Percentiles rank a stretch among this genome's conserved stretches.
Conservation (phyloP, 1,284 basidiomycete species). For the Puccinia horiana region DNA sequence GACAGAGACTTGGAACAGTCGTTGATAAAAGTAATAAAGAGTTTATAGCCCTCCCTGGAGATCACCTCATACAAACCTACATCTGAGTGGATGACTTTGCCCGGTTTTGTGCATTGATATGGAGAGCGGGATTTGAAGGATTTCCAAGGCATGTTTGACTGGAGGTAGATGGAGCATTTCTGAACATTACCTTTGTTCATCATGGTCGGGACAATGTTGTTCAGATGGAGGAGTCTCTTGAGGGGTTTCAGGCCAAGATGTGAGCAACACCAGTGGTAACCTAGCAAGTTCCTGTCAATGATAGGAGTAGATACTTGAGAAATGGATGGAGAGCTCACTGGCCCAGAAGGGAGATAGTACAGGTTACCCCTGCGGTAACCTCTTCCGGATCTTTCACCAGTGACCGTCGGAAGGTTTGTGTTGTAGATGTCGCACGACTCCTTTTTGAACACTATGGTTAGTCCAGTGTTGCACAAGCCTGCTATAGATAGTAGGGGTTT, state of each 20-base stretch:
- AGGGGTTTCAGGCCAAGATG: slow-evolving; percentile 11
- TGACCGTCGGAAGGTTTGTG: background rate
- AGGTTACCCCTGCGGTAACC: slow-evolving; percentile 1
- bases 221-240: background rate
- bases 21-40: background rate
- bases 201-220: background rate
- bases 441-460: background rate
- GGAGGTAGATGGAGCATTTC: background rate
- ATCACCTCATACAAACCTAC: no score
- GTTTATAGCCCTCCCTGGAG: background rate
- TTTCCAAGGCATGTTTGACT: background rate
- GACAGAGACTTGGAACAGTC: background rate
- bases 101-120: background rate
- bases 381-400: background rate
- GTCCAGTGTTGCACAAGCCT: background rate
- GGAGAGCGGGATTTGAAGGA: background rate
- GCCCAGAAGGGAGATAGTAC: background rate
- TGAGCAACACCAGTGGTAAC: background rate
- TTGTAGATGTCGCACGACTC: background rate
- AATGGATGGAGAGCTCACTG: background rate
- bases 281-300: background rate
- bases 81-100: slow-evolving; percentile 29
- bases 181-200: slow-evolving; percentile 13
- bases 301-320: background rate
- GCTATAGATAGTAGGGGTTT: background rate